phyloP scores from a whole-genome alignment of 1,139 yeast species.

The Hanseniaspora uvarum region DNA sequence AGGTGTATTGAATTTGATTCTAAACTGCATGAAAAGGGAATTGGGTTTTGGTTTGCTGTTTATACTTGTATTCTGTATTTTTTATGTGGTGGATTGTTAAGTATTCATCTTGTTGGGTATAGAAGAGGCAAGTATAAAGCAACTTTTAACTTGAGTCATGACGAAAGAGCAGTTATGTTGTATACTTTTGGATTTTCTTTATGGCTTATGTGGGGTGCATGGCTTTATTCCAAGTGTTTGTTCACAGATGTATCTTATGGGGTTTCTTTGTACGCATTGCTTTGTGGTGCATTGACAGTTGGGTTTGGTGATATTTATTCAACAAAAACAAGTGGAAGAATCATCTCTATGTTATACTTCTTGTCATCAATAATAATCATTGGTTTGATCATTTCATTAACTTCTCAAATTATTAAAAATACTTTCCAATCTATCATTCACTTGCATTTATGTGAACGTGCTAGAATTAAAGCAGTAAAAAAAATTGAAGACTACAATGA shows the following conservation, averaged over 20 bases:
- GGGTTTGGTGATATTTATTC: conserved; percentile 74
- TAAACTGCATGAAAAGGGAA: conserved; percentile 34
- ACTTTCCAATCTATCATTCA: conserved; percentile 53
- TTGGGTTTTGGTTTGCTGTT: conserved; percentile 71
- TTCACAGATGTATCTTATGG: conserved; percentile 44
- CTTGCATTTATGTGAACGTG: conserved; percentile 49
- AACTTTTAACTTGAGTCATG: conserved; percentile 50
- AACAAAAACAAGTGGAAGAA: conserved; percentile 41
- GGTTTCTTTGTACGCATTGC: conserved; percentile 56
- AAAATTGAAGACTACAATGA: neutral
- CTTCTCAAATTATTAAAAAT: conserved; percentile 51
- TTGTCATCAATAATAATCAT: conserved; percentile 58
- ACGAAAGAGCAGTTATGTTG: conserved; percentile 62
- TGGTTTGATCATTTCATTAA: conserved; percentile 63
- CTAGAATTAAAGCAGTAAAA: conserved; percentile 26
- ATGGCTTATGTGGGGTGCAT: conserved; percentile 66
- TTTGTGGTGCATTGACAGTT: conserved; percentile 62
- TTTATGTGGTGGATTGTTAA: conserved; percentile 42
- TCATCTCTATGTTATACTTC: conserved; percentile 52
- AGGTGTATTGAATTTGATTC: conserved; percentile 23
- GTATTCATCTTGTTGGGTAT: conserved; percentile 54
- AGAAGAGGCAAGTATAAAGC: conserved; percentile 52
- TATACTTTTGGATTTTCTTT: conserved; percentile 54
- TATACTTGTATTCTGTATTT: conserved; percentile 54
- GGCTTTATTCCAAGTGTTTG: conserved; percentile 36